These are phyloP conservation scores for Kodamaea kakaduensis DNA, from an alignment of 805 yeast species.

Conservation along the genomic window DNA sequence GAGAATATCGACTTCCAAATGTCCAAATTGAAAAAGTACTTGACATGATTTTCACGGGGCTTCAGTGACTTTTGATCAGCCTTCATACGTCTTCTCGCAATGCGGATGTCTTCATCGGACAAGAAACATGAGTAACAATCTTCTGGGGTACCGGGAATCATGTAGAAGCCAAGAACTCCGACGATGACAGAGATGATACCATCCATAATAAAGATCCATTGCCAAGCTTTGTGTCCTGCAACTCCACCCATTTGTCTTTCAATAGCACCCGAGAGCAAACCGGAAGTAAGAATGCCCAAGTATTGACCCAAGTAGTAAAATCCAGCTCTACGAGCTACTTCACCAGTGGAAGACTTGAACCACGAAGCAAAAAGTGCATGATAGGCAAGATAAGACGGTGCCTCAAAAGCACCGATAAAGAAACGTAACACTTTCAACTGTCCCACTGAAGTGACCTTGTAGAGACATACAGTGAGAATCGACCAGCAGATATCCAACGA, in stretches of 20 bases:
- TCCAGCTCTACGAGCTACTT: conserved; percentile 60
- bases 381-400: conserved; percentile 44
- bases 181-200: conserved; percentile 56
- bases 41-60: conserved; percentile 17
- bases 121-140: conserved; percentile 33
- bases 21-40: conserved; percentile 37
- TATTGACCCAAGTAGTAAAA: conserved; percentile 60
- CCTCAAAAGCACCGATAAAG: conserved; percentile 65
- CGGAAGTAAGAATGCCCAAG: conserved; percentile 59
- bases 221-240: conserved; percentile 59
- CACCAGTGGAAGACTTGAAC: conserved; percentile 30
- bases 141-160: conserved; percentile 65
- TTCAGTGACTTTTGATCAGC: conserved; percentile 15
- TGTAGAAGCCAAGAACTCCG: conserved; percentile 51
- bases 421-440: conserved; percentile 62
- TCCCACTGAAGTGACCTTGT: conserved; percentile 44
- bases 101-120: conserved; percentile 32
- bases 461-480: conserved; percentile 55
- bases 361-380: conserved; percentile 34
- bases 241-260: conserved; percentile 44
- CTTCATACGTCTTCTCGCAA: conserved; percentile 24
- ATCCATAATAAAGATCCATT: conserved; percentile 71
- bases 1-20: conserved; percentile 52
- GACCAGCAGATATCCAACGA: conserved; percentile 65
- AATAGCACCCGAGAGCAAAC: conserved; percentile 58